Conservation (phyloP, 1,284 basidiomycete genomes). For the Coniophora puteana region DNA sequence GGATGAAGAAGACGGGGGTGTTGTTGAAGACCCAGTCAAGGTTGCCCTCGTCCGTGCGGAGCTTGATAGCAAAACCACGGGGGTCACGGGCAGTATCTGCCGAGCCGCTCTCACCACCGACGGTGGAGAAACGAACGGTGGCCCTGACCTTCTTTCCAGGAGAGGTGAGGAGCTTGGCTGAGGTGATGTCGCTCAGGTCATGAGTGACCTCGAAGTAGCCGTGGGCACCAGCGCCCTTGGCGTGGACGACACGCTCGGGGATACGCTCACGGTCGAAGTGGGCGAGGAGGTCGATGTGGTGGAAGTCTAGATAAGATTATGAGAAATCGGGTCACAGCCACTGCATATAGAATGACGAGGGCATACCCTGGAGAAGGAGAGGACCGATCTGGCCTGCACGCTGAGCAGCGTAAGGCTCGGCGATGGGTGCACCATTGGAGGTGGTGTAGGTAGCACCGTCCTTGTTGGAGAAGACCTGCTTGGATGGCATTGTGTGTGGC, state of each 20-base stretch:
- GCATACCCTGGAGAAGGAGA: constrained; percentile 78
- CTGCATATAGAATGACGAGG: neutral
- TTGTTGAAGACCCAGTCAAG: constrained; percentile 93
- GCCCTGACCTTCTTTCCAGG: constrained; percentile 69
- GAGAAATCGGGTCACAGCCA: constrained; percentile 3
- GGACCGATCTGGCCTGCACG: constrained; percentile 75
- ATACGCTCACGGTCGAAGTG: constrained; percentile 95
- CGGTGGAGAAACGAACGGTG: constrained; percentile 85
- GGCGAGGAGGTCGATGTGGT: constrained; percentile 83
- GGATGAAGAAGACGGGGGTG: constrained; percentile 88
- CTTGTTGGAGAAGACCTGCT: constrained; percentile 51
- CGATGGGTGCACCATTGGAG: constrained; percentile 74
- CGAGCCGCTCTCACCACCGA: constrained; percentile 85
- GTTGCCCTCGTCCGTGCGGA: constrained; percentile 87
- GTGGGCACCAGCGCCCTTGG: constrained; percentile 87
- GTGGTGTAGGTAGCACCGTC: constrained; percentile 77
- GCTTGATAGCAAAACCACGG: constrained; percentile 90
- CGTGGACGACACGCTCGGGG: constrained; percentile 91
- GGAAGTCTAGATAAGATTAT: constrained; percentile 58
- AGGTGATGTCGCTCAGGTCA: constrained; percentile 77
- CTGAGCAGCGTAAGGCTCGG: constrained; percentile 75
- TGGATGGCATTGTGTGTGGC: constrained; percentile 52
- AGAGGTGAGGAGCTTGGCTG: constrained; percentile 66
- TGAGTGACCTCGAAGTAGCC: constrained; percentile 90
- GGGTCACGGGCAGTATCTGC: constrained; percentile 91